These are phyloP conservation scores for Penicillium psychrofluorescens DNA, from an alignment of 495 filamentous ascomycete genomes.

Conservation along the genomic window DNA sequence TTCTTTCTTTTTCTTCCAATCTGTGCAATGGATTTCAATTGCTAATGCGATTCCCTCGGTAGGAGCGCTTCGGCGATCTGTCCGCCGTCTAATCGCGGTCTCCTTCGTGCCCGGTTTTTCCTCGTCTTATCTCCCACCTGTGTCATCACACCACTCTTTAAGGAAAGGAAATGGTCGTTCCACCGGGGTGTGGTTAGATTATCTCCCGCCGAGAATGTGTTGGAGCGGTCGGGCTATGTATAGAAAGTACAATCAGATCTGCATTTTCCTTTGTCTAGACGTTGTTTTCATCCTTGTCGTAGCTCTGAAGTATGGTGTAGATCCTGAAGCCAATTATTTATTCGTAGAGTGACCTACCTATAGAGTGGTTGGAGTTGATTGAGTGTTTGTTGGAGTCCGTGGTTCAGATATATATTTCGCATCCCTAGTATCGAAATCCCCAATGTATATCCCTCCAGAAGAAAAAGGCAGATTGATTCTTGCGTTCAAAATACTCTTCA, in stretches of 20 bases:
- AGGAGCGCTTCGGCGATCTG: conserved; percentile 99
- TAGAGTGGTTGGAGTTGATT: too few species aligned
- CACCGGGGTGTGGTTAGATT: conserved; percentile 14
- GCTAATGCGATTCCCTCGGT: conserved; percentile 2
- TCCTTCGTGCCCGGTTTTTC: conserved; percentile 11
- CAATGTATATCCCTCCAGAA: too few species aligned
- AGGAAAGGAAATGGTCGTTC: conserved; percentile 22
- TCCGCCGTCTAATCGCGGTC: conserved; percentile 66
- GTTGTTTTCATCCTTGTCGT: not conserved
- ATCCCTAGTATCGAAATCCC: too few species aligned
- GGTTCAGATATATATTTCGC: too few species aligned
- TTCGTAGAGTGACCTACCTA: too few species aligned
- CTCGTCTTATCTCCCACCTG: conserved; percentile 26
- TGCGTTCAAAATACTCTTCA: too few species aligned
- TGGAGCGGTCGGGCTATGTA: conserved; percentile 34
- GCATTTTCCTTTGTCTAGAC: conserved; percentile 9
- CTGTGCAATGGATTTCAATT: not conserved
- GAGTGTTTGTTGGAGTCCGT: too few species aligned
- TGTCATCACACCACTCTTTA: conserved; percentile 29
- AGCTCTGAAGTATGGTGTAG: too few species aligned
- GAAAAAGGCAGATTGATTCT: too few species aligned
- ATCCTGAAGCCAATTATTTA: too few species aligned
- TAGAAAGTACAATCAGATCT: conserved; percentile 39
- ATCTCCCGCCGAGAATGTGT: conserved; percentile 16
- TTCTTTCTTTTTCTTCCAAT: conserved; percentile 2